A percentile compares a stretch with the other conserved stretches of the same genome.
Evolutionary conservation across 2,329 filamentous ascomycete species (phyloP).

Genomic region (Monosporascus sp.): DNA sequence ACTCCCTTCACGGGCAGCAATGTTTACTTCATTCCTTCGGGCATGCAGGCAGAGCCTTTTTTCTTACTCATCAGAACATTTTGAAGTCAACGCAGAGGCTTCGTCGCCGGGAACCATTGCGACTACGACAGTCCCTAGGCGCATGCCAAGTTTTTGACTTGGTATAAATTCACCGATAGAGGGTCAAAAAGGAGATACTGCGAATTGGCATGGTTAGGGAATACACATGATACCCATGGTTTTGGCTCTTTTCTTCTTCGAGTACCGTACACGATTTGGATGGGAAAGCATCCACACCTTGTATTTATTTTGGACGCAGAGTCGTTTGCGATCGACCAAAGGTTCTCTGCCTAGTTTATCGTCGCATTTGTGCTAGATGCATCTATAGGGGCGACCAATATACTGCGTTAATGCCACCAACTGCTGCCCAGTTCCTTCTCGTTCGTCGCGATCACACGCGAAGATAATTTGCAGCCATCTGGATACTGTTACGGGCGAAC

Average conservation of each 20-base stretch:
- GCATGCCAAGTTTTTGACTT: background rate
- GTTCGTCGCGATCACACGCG: too few relatives aligned
- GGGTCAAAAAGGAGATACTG: background rate
- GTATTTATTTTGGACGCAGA: background rate
- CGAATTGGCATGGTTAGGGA: background rate
- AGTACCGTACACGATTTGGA: background rate
- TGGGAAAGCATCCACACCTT: background rate
- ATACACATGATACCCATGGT: background rate
- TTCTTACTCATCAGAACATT: background rate
- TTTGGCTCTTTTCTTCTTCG: background rate
- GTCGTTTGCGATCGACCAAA: background rate
- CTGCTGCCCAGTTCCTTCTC: too few relatives aligned
- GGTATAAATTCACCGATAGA: background rate
- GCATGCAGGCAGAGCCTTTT: background rate
- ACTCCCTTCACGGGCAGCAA: slow-evolving; percentile 18
- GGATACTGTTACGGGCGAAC: too few relatives aligned
- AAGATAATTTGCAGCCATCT: too few relatives aligned
- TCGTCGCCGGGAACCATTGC: background rate
- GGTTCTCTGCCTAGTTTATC: background rate
- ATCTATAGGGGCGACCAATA: too few relatives aligned
- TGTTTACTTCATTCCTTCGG: slow-evolving; percentile 14
- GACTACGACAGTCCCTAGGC: background rate
- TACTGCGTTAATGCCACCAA: too few relatives aligned
- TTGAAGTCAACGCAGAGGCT: background rate
- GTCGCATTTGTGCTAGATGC: too few relatives aligned